These are phyloP conservation scores for Coniochaeta pulveracea DNA, from an alignment of 2,329 filamentous ascomycete genomes.

Conservation along the genomic window DNA sequence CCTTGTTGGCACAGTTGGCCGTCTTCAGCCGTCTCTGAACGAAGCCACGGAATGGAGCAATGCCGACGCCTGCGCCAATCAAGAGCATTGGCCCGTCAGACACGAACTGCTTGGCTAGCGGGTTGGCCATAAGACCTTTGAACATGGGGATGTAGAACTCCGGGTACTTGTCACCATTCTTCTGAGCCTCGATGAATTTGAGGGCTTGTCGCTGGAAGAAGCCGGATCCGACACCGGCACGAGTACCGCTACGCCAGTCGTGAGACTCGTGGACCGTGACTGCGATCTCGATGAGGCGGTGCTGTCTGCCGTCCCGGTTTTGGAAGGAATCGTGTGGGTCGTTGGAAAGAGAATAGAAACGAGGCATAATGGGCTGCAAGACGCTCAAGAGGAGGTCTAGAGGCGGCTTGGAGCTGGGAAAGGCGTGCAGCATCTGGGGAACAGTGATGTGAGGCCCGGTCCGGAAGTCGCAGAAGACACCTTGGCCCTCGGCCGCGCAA, in stretches of 20 bases:
- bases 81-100: constrained; percentile 95
- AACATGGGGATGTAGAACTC: constrained; percentile 89
- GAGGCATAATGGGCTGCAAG: constrained; percentile 84
- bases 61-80: constrained; percentile 91
- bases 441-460: constrained; percentile 81
- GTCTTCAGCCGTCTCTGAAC: constrained; percentile 89
- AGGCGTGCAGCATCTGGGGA: constrained; percentile 77
- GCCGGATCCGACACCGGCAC: constrained; percentile 82
- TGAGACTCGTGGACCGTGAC: constrained; percentile 84
- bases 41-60: constrained; percentile 95
- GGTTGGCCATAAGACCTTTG: constrained; percentile 95
- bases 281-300: constrained; percentile 87
- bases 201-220: constrained; percentile 82
- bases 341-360: constrained; percentile 96
- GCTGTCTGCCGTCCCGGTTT: constrained; percentile 56
- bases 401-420: constrained; percentile 83
- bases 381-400: constrained; percentile 70
- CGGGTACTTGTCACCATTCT: constrained; percentile 40
- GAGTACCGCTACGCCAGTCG: constrained; percentile 61
- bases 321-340: constrained; percentile 73
- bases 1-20: constrained; percentile 94
- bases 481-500: constrained; percentile 82
- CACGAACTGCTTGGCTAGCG: constrained; percentile 81
- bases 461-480: constrained; percentile 85
- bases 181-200: constrained; percentile 57